phyloP scores from a whole-genome alignment of 78 protist species.

The Polysphondylium violaceum region DNA sequence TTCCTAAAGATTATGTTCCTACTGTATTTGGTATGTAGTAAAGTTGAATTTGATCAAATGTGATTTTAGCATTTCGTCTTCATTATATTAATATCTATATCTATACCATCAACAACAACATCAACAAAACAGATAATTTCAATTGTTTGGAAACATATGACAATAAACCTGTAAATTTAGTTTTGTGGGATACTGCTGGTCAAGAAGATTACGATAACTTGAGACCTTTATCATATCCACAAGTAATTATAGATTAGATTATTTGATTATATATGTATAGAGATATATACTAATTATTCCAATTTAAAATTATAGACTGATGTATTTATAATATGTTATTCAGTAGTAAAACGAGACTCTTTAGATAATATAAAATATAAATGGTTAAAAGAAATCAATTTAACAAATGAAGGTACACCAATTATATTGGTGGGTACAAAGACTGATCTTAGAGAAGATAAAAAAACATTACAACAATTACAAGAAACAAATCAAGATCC shows the following conservation, averaged over 20 bases:
- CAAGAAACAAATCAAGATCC: conserved; percentile 60
- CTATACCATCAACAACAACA: not conserved
- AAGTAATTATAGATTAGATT: conserved; percentile 9
- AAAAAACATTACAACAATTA: conserved; percentile 34
- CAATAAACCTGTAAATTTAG: conserved; percentile 79
- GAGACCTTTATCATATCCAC: conserved; percentile 90
- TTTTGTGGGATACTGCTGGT: conserved; percentile 97
- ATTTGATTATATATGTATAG: not conserved
- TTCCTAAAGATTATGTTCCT: conserved; percentile 92
- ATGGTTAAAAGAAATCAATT: conserved; percentile 66
- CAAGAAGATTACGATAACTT: conserved; percentile 95
- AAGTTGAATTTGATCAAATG: not conserved
- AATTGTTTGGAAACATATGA: conserved; percentile 80
- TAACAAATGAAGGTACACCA: conserved; percentile 74
- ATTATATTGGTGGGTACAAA: conserved; percentile 95
- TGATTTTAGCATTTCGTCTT: not conserved
- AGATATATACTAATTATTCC: not conserved
- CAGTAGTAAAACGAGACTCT: conserved; percentile 84
- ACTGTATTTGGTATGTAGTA: conserved; percentile 77
- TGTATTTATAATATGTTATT: conserved; percentile 82
- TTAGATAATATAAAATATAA: conserved; percentile 90
- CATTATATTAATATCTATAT: not conserved
- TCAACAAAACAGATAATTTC: conserved; percentile 41
- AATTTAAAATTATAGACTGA: conserved; percentile 38
- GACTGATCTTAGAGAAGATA: conserved; percentile 86